Conservation (phyloP, 768 basidiomycete species). For the Porphyrellus cyaneotinctus region DNA sequence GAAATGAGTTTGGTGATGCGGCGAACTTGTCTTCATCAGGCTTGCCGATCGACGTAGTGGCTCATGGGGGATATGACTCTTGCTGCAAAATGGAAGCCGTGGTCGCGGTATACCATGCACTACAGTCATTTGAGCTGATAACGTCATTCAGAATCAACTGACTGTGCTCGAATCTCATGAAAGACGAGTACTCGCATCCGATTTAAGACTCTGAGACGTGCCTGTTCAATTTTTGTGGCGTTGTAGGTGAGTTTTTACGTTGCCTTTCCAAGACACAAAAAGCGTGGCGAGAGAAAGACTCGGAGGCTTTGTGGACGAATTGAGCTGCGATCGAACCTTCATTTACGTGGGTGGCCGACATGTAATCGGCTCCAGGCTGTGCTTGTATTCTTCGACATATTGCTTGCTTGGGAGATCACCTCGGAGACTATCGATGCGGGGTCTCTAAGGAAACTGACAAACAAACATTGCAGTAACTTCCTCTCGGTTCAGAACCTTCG, state of each 20-base stretch:
- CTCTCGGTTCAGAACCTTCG: not conserved
- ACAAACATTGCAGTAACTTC: not conserved
- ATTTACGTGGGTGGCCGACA: slow-evolving; percentile 12
- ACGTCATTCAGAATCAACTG: not conserved
- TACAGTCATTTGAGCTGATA: not conserved
- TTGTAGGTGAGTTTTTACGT: not conserved
- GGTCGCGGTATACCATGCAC: not conserved
- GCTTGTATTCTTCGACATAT: slow-evolving; percentile 4
- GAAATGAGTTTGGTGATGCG: not conserved
- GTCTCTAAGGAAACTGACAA: not conserved
- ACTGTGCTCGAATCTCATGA: not conserved
- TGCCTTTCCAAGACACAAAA: not conserved
- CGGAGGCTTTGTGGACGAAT: not conserved
- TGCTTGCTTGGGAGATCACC: not conserved
- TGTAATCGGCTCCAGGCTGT: slow-evolving; percentile 18
- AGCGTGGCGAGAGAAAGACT: too few species aligned
- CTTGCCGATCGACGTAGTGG: slow-evolving; percentile 11
- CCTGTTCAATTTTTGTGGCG: not conserved
- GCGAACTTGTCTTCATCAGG: too few species aligned
- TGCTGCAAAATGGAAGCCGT: slow-evolving; percentile 15
- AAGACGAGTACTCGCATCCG: not conserved
- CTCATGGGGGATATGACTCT: slow-evolving; percentile 8
- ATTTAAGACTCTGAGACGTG: too few species aligned
- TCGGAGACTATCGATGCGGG: not conserved
- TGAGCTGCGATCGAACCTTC: not conserved